Conservation (phyloP, 371 early-diverging fungal species). For the Conidiobolus incongruus region DNA sequence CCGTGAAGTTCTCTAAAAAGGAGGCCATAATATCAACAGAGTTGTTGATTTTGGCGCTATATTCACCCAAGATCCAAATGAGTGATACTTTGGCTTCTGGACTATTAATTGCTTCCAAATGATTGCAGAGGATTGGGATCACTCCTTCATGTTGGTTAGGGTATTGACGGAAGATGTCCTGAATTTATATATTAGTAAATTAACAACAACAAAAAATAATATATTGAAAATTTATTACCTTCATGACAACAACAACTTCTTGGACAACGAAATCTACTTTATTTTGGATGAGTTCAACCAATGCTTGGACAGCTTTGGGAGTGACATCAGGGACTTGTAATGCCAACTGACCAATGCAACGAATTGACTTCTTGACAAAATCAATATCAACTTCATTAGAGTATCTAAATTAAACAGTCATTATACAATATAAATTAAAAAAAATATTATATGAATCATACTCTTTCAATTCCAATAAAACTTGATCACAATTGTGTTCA, state of each 20-base stretch:
- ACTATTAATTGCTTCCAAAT: constrained; percentile 74
- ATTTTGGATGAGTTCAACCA: constrained; percentile 68
- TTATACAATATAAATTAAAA: no score
- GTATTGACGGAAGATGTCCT: constrained; percentile 89
- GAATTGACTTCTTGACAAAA: constrained; percentile 81
- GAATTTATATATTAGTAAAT: neutral
- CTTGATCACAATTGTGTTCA: constrained; percentile 53
- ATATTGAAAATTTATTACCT: no score
- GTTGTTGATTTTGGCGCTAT: constrained; percentile 81
- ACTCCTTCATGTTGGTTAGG: constrained; percentile 81
- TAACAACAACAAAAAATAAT: no score
- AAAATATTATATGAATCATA: constrained; percentile 13
- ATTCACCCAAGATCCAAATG: constrained; percentile 94
- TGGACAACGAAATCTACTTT: constrained; percentile 87
- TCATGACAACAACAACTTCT: constrained; percentile 79
- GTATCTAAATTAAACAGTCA: constrained; percentile 30
- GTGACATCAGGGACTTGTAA: constrained; percentile 67
- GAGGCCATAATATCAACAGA: constrained; percentile 55
- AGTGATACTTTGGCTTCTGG: constrained; percentile 87
- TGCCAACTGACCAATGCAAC: constrained; percentile 81
- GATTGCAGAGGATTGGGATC: constrained; percentile 67
- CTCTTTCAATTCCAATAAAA: constrained; percentile 81
- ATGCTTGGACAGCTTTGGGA: constrained; percentile 63
- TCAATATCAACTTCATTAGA: constrained; percentile 87
- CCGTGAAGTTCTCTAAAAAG: constrained; percentile 64